Evolutionary conservation across 2,329 filamentous ascomycete species (phyloP).

Genomic region (Dactylonectria macrodidyma): DNA sequence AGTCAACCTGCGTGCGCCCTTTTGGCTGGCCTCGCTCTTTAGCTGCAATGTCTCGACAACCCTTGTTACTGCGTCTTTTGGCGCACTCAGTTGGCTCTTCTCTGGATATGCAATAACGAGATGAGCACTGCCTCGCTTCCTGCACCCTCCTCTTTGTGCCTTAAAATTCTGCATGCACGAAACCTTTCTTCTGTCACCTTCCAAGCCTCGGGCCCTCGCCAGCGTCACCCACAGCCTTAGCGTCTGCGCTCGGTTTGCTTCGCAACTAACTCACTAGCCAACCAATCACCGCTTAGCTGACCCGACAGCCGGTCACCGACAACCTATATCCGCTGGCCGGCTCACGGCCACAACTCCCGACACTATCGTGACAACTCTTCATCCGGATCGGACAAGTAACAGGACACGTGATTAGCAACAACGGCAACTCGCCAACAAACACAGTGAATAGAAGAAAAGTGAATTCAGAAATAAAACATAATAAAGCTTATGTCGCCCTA

Average conservation of each 20-base stretch:
- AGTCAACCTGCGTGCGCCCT: constrained; percentile 11
- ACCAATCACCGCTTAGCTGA: constrained; percentile 47
- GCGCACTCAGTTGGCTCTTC: not conserved
- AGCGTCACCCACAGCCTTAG: constrained; percentile 4
- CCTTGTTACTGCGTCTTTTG: not conserved
- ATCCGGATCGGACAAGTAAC: not conserved
- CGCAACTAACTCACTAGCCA: constrained; percentile 33
- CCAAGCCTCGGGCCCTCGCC: not conserved
- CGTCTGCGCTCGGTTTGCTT: constrained; percentile 11
- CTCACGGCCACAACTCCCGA: constrained; percentile 33
- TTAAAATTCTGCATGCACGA: constrained; percentile 9
- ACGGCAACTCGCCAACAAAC: not conserved
- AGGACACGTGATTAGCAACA: not conserved
- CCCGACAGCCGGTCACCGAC: constrained; percentile 47
- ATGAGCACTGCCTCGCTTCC: constrained; percentile 6
- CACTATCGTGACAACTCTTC: constrained; percentile 33
- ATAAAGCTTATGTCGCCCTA: constrained; percentile 37
- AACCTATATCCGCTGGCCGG: constrained; percentile 40
- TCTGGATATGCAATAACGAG: constrained; percentile 19
- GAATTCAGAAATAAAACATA: constrained; percentile 28
- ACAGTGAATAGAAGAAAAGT: constrained; percentile 16
- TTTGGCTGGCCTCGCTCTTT: constrained; percentile 1
- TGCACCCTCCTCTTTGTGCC: constrained; percentile 1
- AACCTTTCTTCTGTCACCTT: not conserved
- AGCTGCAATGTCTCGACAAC: not conserved